Conservation (phyloP, 352 stramenopile genomes). For the Globisporangium paroecandrum region DNA sequence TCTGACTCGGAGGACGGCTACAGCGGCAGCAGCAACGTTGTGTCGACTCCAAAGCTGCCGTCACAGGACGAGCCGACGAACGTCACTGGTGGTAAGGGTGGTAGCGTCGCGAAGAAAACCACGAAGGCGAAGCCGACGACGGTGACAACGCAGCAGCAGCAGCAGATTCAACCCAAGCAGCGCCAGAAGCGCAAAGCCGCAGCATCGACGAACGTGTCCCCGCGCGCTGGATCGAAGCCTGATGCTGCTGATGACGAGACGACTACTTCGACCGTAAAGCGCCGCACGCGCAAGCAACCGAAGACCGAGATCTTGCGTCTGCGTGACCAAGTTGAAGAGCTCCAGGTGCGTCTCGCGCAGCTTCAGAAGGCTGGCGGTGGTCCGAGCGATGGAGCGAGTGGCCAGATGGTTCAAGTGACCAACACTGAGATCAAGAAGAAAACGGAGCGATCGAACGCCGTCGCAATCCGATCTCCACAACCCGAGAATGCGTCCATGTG, state of each 20-base stretch:
- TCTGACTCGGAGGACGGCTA: conserved; percentile 10
- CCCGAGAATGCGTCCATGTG: conserved; percentile 9
- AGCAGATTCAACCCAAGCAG: neutral
- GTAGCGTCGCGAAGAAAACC: neutral
- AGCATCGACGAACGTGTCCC: neutral
- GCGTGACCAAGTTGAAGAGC: conserved; percentile 15
- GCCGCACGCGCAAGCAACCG: conserved; percentile 11
- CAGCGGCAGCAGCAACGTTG: neutral
- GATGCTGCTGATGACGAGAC: neutral
- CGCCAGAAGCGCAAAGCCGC: conserved; percentile 12
- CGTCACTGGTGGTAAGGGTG: neutral
- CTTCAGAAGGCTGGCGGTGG: conserved; percentile 11
- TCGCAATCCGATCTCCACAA: neutral
- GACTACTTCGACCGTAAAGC: neutral
- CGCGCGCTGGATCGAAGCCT: neutral
- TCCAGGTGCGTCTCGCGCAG: conserved; percentile 12
- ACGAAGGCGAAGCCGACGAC: neutral
- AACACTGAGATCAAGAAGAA: neutral
- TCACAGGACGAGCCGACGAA: neutral
- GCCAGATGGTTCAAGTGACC: neutral
- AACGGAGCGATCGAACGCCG: no score
- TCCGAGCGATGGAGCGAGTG: neutral
- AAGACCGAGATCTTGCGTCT: conserved; percentile 14
- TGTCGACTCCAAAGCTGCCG: neutral
- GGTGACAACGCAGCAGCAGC: neutral